Evolutionary conservation across 2,329 filamentous ascomycete species (phyloP), one percentile per base, ranked within the genome.

Genomic region (Colletotrichum neosansevieriae): DNA sequence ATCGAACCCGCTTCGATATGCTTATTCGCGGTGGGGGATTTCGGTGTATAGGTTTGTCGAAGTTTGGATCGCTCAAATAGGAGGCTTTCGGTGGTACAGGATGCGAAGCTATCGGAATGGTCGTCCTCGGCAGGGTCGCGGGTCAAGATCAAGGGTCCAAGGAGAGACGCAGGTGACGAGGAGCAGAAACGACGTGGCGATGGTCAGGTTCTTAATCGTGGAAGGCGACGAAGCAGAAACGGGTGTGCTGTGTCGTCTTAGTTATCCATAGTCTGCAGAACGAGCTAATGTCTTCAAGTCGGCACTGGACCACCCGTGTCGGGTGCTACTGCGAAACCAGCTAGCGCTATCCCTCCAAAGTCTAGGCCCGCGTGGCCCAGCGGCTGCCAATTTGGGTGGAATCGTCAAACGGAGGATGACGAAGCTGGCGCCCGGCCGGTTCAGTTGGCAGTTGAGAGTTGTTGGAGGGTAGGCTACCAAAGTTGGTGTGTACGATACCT

Each of bases 331-430:
- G 57, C 40, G 4, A 47, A 63, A 58, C 42, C 54, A 47, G 54
- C 47, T 42, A 66, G 66, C 61, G 56, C 66, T 69, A 69, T 60
- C 49, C 66, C 62, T n/a, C 29, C 42, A 9, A 66, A 61, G 65
- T 60, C 49, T 66, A 65, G 61, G 53, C 65, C 47, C 40, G 61
- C 47, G 61, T 54, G 47, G 64, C 38, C 34, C 34, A 49, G 61
- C 40, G 61, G 57, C 63, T 47, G 50, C 40, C 61, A 45, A 54
- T 49, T 58, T 47, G 42, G 56, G 56, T 50, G 38, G 45, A 60
- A 60, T 60, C 42, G 49, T 66, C 66, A 65, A 69, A 66, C 61
- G 49, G 40, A 51, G 62, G 62, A 69, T 69, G 61, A 69, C 66
- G 61, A 63, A 66, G 61, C 42, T 51, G 60, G 42, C 15, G 44